These are phyloP conservation scores for Ceratocystis diversiconidia DNA, from an alignment of 2,329 filamentous ascomycete species.

Conservation along the genomic window DNA sequence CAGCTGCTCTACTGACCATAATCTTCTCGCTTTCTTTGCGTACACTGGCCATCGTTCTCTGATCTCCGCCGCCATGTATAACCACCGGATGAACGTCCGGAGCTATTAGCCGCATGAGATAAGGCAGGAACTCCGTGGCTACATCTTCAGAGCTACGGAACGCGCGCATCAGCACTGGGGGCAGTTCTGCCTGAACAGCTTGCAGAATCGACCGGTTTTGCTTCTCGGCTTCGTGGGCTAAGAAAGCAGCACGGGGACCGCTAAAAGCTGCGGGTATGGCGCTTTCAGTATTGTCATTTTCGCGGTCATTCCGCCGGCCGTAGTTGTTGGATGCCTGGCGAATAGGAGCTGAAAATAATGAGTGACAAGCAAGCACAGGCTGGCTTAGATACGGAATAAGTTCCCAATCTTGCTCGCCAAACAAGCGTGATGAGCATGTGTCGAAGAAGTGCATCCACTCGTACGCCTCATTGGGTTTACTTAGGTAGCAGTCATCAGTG, in stretches of 20 bases:
- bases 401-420: constrained; percentile 84
- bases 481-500: constrained; percentile 83
- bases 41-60: constrained; percentile 63
- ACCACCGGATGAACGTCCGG: constrained; percentile 87
- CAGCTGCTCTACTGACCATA: constrained; percentile 66
- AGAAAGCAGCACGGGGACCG: constrained; percentile 67
- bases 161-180: constrained; percentile 54
- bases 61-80: constrained; percentile 48
- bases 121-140: constrained; percentile 71
- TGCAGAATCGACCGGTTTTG: constrained; percentile 62
- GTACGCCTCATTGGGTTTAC: constrained; percentile 74
- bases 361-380: constrained; percentile 76
- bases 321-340: constrained; percentile 31
- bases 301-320: constrained; percentile 27
- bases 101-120: constrained; percentile 66
- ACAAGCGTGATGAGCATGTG: constrained; percentile 61
- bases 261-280: constrained; percentile 57
- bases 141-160: constrained; percentile 71
- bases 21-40: constrained; percentile 71
- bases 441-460: constrained; percentile 97
- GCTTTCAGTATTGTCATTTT: constrained; percentile 34
- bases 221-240: constrained; percentile 67
- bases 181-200: constrained; percentile 56
- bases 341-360: constrained; percentile 67
- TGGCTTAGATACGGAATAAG: constrained; percentile 75